Percentiles rank a stretch among this genome's conserved stretches.
Evolutionary conservation across 192 early-diverging fungal species (phyloP).

Genomic region (Mortierella hygrophila): DNA sequence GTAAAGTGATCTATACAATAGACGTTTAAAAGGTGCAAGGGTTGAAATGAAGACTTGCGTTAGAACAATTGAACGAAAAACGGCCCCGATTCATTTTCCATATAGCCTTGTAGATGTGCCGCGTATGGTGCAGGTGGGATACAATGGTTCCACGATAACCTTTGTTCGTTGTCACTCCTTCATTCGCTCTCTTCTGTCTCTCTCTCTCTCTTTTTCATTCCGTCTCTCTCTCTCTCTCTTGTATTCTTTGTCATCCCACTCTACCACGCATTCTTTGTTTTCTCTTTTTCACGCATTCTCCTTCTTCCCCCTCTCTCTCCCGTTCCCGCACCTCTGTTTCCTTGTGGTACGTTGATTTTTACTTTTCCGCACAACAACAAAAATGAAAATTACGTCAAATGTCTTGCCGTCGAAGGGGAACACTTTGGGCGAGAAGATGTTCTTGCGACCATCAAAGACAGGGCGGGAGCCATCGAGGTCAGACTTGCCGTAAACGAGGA

Average conservation of each 20-base stretch:
- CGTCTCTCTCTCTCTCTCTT: too few relatives aligned
- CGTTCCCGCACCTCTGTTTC: too few relatives aligned
- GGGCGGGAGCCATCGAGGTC: conserved; percentile 72
- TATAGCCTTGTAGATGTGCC: not conserved
- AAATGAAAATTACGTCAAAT: conserved; percentile 63
- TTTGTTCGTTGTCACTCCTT: too few relatives aligned
- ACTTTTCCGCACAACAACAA: not conserved
- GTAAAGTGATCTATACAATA: conserved; percentile 55
- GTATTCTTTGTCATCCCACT: too few relatives aligned
- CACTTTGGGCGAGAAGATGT: conserved; percentile 73
- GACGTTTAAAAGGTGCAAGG: not conserved
- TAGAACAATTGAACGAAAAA: not conserved
- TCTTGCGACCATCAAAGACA: conserved; percentile 90
- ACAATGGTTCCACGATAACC: too few relatives aligned
- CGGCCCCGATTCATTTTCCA: not conserved
- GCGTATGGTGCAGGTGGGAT: too few relatives aligned
- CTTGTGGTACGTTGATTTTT: not conserved
- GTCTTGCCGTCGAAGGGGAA: conserved; percentile 68
- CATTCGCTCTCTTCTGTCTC: too few relatives aligned
- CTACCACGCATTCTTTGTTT: too few relatives aligned
- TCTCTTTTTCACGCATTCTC: too few relatives aligned
- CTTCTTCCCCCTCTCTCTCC: too few relatives aligned
- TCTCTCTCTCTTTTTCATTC: not conserved
- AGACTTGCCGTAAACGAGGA: conserved; percentile 61
- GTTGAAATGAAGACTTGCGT: not conserved